A percentile compares a stretch with the other conserved stretches of the same genome.
Conservation (phyloP, 1,284 basidiomycete genomes). For the Apiotrichum veenhuisii region DNA sequence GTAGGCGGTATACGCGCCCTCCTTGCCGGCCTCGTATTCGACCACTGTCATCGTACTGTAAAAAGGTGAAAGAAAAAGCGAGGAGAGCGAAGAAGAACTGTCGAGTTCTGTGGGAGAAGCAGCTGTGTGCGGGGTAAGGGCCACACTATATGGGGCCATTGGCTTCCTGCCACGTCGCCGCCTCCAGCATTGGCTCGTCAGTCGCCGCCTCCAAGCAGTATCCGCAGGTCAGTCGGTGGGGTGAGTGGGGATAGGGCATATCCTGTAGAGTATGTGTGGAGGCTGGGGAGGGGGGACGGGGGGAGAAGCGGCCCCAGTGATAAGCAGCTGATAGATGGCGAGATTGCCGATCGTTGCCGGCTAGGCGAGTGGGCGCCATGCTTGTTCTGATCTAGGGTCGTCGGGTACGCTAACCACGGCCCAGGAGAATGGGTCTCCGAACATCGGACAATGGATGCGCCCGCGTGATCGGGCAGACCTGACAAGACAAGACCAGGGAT, state of each 20-base stretch:
- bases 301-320: not conserved
- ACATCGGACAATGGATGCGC: too few relatives aligned
- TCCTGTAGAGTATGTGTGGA: too few relatives aligned
- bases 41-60: not conserved
- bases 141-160: not conserved
- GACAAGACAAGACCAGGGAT: too few relatives aligned
- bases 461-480: too few relatives aligned
- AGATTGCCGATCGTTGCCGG: slow-evolving; percentile 2
- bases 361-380: not conserved
- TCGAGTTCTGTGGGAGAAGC: not conserved
- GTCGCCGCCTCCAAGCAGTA: too few relatives aligned
- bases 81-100: not conserved
- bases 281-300: not conserved
- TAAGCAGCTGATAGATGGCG: not conserved
- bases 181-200: not conserved
- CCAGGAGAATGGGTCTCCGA: not conserved
- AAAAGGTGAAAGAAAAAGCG: not conserved
- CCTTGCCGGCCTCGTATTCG: not conserved
- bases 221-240: too few relatives aligned
- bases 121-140: not conserved
- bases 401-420: not conserved
- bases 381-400: not conserved
- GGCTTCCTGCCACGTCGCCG: not conserved
- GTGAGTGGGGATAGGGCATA: too few relatives aligned
- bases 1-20: not conserved